Percentiles rank a stretch among this genome's conserved stretches.
Conservation (phyloP, 768 basidiomycete species). For the Hortiboletus flavorubellus region DNA sequence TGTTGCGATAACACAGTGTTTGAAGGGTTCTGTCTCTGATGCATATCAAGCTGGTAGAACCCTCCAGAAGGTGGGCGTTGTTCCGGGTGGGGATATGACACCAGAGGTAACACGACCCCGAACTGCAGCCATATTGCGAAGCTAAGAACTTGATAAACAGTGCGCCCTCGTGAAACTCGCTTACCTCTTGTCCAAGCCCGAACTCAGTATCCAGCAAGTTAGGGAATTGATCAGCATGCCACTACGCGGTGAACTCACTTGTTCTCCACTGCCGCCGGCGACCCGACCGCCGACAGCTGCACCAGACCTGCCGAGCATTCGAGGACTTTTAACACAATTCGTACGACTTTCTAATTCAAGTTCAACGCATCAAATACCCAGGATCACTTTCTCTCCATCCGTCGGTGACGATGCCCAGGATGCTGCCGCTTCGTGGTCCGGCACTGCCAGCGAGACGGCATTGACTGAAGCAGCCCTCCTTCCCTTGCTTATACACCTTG, state of each 20-base stretch:
- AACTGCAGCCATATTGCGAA: background rate
- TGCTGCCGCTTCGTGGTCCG: conserved; percentile 65
- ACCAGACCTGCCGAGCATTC: conserved; percentile 56
- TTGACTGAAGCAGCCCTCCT: conserved; percentile 67
- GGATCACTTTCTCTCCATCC: conserved; percentile 33
- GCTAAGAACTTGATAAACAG: conserved; percentile 37
- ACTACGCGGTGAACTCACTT: conserved; percentile 85
- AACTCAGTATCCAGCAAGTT: conserved; percentile 64
- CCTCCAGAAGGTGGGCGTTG: conserved; percentile 68
- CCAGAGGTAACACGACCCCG: conserved; percentile 60
- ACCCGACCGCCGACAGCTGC: conserved; percentile 39
- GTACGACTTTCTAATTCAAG: conserved; percentile 57
- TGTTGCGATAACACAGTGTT: conserved; percentile 89
- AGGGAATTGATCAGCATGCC: conserved; percentile 73
- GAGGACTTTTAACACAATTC: conserved; percentile 64
- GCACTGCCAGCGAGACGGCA: conserved; percentile 73
- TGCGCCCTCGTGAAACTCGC: conserved; percentile 88
- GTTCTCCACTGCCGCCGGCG: conserved; percentile 41
- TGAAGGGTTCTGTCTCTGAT: conserved; percentile 81
- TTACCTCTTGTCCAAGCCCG: conserved; percentile 85
- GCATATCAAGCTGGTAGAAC: conserved; percentile 78
- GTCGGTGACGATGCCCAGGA: conserved; percentile 40
- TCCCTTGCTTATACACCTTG: conserved; percentile 77
- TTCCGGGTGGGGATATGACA: conserved; percentile 91
- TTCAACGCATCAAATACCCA: conserved; percentile 35